These are phyloP conservation scores for Amanita subjunquillea DNA, from an alignment of 768 basidiomycete species.

Conservation along the genomic window DNA sequence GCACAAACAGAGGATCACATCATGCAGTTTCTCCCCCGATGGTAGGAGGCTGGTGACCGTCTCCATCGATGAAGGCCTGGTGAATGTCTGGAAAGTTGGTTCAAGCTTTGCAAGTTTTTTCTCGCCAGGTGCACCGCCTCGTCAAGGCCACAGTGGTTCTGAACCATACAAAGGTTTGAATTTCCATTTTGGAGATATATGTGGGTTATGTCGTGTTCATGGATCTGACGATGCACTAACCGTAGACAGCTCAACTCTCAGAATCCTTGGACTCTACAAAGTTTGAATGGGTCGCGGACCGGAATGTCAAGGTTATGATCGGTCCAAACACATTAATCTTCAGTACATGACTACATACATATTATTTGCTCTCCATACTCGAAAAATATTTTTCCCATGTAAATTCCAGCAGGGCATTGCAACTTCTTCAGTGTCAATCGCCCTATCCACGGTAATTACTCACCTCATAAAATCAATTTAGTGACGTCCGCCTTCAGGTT, in stretches of 20 bases:
- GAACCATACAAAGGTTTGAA: constrained; percentile 82
- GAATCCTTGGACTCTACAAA: constrained; percentile 2
- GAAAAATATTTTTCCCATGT: no score
- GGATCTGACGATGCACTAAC: background rate
- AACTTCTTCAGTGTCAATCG: background rate
- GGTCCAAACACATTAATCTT: background rate
- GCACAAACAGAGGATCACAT: constrained; percentile 71
- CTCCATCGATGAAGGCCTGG: constrained; percentile 74
- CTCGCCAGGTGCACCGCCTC: constrained; percentile 81
- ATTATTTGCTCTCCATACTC: background rate
- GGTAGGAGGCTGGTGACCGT: constrained; percentile 82
- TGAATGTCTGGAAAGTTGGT: constrained; percentile 95
- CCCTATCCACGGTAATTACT: background rate
- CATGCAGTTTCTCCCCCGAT: constrained; percentile 89
- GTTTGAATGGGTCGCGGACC: constrained; percentile 6
- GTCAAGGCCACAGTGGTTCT: constrained; percentile 75
- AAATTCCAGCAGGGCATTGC: no score
- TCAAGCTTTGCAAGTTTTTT: constrained; percentile 84
- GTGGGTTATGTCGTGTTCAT: constrained; percentile 29
- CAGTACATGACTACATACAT: constrained; percentile 2
- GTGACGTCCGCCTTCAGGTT: no score
- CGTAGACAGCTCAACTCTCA: background rate
- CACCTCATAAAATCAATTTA: background rate
- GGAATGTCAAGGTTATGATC: constrained; percentile 3
- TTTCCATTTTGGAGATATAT: constrained; percentile 79